Percentiles rank a stretch among this genome's conserved stretches.
Conservation (phyloP, 768 basidiomycete species). For the Leccinum broughii region DNA sequence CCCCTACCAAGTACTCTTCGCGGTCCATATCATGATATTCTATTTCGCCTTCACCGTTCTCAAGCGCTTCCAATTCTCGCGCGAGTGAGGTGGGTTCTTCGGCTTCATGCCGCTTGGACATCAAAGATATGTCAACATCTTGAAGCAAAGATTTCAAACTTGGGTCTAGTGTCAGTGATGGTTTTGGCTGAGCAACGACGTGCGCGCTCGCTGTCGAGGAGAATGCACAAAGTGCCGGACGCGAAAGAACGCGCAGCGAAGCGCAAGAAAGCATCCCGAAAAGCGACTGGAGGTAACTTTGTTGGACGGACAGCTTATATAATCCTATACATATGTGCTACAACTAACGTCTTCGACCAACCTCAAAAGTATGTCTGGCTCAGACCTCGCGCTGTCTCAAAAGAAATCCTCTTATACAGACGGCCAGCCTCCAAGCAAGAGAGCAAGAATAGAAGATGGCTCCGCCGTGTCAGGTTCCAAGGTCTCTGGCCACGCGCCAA, state of each 20-base stretch:
- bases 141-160: conserved; percentile 59
- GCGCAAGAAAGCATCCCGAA: conserved; percentile 24
- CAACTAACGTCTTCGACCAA: conserved; percentile 1
- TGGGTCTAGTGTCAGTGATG: conserved; percentile 65
- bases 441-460: conserved; percentile 25
- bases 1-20: conserved; percentile 32
- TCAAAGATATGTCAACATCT: conserved; percentile 68
- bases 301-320: conserved; percentile 19
- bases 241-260: conserved; percentile 27
- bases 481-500: conserved; percentile 31
- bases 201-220: conserved; percentile 34
- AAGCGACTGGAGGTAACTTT: background rate
- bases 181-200: conserved; percentile 49
- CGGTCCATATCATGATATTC: conserved; percentile 34
- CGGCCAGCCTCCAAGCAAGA: conserved; percentile 33
- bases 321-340: conserved; percentile 7
- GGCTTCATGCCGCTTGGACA: conserved; percentile 36
- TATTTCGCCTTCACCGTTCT: conserved; percentile 36
- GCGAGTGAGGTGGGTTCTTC: conserved; percentile 24
- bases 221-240: conserved; percentile 25
- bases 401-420: conserved; percentile 8
- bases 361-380: conserved; percentile 15
- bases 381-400: conserved; percentile 10
- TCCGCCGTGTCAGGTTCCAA: conserved; percentile 7
- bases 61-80: conserved; percentile 58